Evolutionary conservation across 306 rosid genomes (phyloP).

Genomic region (Bauhinia variegata): DNA sequence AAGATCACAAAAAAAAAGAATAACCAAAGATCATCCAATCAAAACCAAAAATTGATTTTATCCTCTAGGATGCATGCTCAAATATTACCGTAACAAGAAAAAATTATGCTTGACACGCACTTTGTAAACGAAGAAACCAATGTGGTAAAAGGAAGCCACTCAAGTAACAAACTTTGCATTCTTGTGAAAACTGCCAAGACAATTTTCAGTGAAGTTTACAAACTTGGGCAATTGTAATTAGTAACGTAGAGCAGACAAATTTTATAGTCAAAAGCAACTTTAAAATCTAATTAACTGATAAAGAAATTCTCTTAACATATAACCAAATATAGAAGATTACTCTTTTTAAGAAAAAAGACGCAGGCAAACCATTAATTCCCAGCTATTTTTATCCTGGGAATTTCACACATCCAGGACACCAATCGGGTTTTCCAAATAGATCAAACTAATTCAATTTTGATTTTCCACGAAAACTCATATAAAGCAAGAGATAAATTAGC

Average conservation of each 20-base stretch:
- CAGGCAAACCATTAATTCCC: slow-evolving; percentile 5
- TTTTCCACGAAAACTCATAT: slow-evolving; percentile 36
- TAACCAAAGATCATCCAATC: slow-evolving; percentile 18
- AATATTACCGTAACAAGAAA: slow-evolving; percentile 16
- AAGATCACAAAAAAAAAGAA: no score
- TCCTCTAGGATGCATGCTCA: slow-evolving; percentile 8
- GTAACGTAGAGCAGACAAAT: slow-evolving; percentile 23
- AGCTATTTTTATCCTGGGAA: slow-evolving; percentile 19
- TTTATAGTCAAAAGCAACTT: neutral
- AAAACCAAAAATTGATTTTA: slow-evolving; percentile 4
- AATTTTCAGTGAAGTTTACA: slow-evolving; percentile 11
- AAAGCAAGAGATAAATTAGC: slow-evolving; percentile 27
- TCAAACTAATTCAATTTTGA: slow-evolving; percentile 24
- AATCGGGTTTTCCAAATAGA: slow-evolving; percentile 32
- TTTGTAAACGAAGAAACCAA: slow-evolving; percentile 17
- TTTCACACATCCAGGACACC: slow-evolving; percentile 24
- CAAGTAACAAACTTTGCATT: neutral
- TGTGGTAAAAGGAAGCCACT: slow-evolving; percentile 19
- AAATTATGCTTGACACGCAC: slow-evolving; percentile 4
- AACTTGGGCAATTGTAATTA: neutral
- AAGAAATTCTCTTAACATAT: neutral
- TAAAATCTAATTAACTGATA: neutral
- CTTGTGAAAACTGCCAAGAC: slow-evolving; percentile 12
- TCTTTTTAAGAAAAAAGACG: neutral
- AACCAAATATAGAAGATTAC: slow-evolving; percentile 1